These are phyloP conservation scores for Tylopilus subfusipes DNA, from an alignment of 768 basidiomycete species.

Conservation along the genomic window DNA sequence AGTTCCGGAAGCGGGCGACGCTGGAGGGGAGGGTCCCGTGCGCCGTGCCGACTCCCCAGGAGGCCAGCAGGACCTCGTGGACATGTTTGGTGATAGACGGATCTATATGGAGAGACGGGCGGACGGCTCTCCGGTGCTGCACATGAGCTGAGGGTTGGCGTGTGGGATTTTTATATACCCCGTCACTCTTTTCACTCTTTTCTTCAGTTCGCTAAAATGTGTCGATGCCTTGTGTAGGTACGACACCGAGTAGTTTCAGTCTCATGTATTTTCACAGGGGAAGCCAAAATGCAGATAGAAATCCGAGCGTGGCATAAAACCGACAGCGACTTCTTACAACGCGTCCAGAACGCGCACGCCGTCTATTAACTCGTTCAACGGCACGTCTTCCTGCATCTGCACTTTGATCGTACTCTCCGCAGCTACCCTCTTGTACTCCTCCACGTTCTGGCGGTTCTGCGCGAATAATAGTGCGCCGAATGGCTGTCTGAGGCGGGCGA, in stretches of 20 bases:
- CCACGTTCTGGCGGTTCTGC: background rate
- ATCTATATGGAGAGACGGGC: conserved; percentile 16
- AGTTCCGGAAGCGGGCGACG: too few relatives aligned
- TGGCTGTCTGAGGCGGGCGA: background rate
- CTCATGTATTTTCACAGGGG: too few relatives aligned
- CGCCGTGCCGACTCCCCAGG: background rate
- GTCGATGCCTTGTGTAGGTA: too few relatives aligned
- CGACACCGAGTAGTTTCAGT: too few relatives aligned
- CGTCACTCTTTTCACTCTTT: too few relatives aligned
- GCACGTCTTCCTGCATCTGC: background rate
- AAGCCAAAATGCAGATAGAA: too few relatives aligned
- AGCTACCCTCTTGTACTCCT: background rate
- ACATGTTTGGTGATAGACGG: conserved; percentile 3
- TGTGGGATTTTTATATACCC: too few relatives aligned
- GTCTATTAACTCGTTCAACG: background rate
- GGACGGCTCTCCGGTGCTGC: conserved; percentile 20
- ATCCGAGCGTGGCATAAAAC: too few relatives aligned
- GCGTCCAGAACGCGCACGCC: background rate
- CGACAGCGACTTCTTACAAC: background rate
- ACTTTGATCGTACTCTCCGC: background rate
- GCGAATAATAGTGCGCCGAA: background rate
- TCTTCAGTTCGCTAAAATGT: too few relatives aligned
- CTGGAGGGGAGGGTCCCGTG: background rate
- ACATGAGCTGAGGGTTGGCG: conserved; percentile 14
- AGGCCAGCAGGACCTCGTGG: background rate